phyloP scores from a whole-genome alignment of 768 basidiomycete species.

The Albatrellus ellisii region DNA sequence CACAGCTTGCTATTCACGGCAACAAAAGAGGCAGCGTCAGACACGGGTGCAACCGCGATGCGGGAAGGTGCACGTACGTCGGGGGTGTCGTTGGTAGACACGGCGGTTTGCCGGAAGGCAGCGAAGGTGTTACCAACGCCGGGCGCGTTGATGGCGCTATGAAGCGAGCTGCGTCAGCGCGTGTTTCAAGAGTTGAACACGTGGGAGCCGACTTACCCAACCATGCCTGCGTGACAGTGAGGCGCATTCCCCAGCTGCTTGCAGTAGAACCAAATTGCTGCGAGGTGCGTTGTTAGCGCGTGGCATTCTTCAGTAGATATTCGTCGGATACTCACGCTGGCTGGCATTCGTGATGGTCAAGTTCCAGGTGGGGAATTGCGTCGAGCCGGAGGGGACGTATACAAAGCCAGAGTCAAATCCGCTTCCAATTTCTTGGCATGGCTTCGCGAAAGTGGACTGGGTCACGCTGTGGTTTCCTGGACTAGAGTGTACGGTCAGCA shows the following conservation, averaged over 20 bases:
- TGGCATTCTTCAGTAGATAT: not conserved
- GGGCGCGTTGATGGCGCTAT: conserved; percentile 38
- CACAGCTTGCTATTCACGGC: conserved; percentile 25
- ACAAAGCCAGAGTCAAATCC: conserved; percentile 48
- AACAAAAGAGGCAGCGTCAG: not conserved
- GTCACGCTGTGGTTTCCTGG: conserved; percentile 44
- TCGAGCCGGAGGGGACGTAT: conserved; percentile 20
- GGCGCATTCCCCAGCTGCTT: conserved; percentile 27
- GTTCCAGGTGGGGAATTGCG: conserved; percentile 29
- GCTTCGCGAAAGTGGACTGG: conserved; percentile 32
- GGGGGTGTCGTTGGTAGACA: conserved; percentile 16
- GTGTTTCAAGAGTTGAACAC: not conserved
- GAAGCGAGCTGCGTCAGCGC: not conserved
- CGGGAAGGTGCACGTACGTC: conserved; percentile 25
- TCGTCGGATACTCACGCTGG: conserved; percentile 24
- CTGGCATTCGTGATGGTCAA: conserved; percentile 35
- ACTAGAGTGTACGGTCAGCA: conserved; percentile 12
- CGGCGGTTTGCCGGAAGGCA: conserved; percentile 24
- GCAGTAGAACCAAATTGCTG: conserved; percentile 50
- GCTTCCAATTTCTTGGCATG: conserved; percentile 29
- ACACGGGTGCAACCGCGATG: no score
- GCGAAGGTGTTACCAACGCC: conserved; percentile 23
- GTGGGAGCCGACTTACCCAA: conserved; percentile 16
- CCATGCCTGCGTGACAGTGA: conserved; percentile 31
- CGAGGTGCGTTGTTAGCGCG: conserved; percentile 7